phyloP scores from a whole-genome alignment of 2,329 filamentous ascomycete species.

The Fusarium citri region DNA sequence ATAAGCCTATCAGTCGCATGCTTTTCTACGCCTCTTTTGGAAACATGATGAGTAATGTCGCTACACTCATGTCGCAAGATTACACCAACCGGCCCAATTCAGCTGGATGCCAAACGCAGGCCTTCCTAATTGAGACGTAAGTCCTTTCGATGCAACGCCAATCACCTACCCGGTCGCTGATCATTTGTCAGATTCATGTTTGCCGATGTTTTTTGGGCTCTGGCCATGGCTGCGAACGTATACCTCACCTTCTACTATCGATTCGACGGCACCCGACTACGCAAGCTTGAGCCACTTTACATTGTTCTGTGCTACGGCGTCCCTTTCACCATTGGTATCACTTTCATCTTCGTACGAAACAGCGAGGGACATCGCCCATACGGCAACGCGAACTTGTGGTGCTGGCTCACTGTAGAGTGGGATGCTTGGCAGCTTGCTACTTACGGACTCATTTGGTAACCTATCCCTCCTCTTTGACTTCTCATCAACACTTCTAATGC shows the following conservation, averaged over 20 bases:
- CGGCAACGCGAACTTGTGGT: slow-evolving; percentile 16
- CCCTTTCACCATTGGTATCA: slow-evolving; percentile 2
- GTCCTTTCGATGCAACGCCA: background rate
- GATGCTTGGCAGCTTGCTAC: slow-evolving; percentile 26
- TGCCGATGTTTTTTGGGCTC: slow-evolving; percentile 20
- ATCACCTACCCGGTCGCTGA: background rate
- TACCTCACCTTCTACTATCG: slow-evolving; percentile 18
- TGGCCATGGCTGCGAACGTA: slow-evolving; percentile 12
- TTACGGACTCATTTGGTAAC: slow-evolving; percentile 19
- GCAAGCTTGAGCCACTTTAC: slow-evolving; percentile 8
- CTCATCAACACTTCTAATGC: background rate
- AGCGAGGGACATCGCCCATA: slow-evolving; percentile 1
- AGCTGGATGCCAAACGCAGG: slow-evolving; percentile 12
- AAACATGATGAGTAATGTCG: slow-evolving; percentile 23
- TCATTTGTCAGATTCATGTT: slow-evolving; percentile 5
- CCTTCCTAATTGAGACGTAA: slow-evolving; percentile 18
- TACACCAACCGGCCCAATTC: background rate
- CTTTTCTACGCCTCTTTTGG: slow-evolving; percentile 18
- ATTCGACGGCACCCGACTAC: background rate
- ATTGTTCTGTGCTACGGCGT: slow-evolving; percentile 10
- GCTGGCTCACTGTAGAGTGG: slow-evolving; percentile 19
- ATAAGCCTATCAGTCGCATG: slow-evolving; percentile 16
- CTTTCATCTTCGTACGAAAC: slow-evolving; percentile 4
- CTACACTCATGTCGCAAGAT: slow-evolving; percentile 10
- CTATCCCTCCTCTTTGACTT: background rate